These are phyloP conservation scores for Flaveria bidentis DNA, from an alignment of 129 eudicot species.

Conservation along the genomic window DNA sequence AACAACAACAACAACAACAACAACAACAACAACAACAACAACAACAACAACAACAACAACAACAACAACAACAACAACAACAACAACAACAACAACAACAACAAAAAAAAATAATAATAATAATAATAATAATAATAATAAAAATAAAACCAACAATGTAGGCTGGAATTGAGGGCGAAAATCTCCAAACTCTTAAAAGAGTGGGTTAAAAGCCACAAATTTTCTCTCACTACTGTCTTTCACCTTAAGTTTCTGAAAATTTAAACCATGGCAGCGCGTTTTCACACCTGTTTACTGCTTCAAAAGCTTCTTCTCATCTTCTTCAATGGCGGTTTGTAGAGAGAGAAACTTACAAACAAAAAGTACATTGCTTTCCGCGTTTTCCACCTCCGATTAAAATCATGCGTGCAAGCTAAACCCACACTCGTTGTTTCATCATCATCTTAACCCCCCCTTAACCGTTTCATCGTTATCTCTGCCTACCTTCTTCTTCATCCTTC, in stretches of 20 bases:
- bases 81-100: no score
- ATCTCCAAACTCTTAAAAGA: not conserved
- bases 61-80: no score
- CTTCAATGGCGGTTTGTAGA: conserved; percentile 30
- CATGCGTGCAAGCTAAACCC: conserved; percentile 46
- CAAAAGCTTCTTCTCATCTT: conserved; percentile 8
- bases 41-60: no score
- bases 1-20: no score
- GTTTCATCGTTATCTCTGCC: conserved; percentile 34
- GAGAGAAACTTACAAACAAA: conserved; percentile 19
- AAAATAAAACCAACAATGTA: no score
- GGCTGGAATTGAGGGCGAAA: no score
- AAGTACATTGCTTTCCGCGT: conserved; percentile 40
- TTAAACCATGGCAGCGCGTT: conserved; percentile 26
- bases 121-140: no score
- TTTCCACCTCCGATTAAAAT: conserved; percentile 18
- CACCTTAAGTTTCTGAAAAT: conserved; percentile 30
- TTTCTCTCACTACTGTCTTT: conserved; percentile 30
- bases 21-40: no score
- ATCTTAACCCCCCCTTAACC: conserved; percentile 28
- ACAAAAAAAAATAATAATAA: no score
- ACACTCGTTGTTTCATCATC: not conserved
- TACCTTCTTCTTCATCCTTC: conserved; percentile 3
- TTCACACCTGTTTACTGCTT: conserved; percentile 17
- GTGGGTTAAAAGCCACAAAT: not conserved